These are phyloP conservation scores for Phytophthora fragariaefolia DNA, from an alignment of 352 stramenopile genomes.

Conservation along the genomic window DNA sequence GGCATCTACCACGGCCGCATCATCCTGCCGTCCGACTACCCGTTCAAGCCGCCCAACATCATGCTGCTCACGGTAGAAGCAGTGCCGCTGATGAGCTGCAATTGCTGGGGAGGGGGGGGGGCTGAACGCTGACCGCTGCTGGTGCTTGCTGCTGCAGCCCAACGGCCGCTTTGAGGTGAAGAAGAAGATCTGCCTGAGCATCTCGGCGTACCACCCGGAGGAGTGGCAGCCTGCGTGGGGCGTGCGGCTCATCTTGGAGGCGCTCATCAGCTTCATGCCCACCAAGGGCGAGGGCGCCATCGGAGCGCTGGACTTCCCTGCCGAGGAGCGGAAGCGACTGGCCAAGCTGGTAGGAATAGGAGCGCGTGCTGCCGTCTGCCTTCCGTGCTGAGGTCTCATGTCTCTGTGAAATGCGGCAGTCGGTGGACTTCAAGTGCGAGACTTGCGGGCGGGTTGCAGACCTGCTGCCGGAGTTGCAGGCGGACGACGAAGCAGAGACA, in stretches of 20 bases:
- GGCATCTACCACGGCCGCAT: slow-evolving; percentile 99
- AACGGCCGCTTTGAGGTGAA: slow-evolving; percentile 98
- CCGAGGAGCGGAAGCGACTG: slow-evolving; percentile 65
- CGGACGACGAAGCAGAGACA: slow-evolving; percentile 18
- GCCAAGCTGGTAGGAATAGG: slow-evolving; percentile 67
- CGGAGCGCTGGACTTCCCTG: slow-evolving; percentile 77
- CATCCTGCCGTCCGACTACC: slow-evolving; percentile 93
- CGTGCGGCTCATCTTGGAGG: slow-evolving; percentile 97
- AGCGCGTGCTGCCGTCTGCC: neutral
- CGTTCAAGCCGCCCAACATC: slow-evolving; percentile 98
- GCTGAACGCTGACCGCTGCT: no score
- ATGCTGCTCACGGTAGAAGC: slow-evolving; percentile 93
- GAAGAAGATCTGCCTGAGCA: slow-evolving; percentile 99
- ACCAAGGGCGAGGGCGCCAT: slow-evolving; percentile 88
- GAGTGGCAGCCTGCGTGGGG: slow-evolving; percentile 96
- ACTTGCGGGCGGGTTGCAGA: slow-evolving; percentile 72
- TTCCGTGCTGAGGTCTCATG: neutral
- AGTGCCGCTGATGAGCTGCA: no score
- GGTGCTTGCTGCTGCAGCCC: slow-evolving; percentile 43
- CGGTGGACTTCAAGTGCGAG: slow-evolving; percentile 79
- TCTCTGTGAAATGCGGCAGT: slow-evolving; percentile 43
- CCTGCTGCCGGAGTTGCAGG: slow-evolving; percentile 65
- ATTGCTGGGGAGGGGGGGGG: neutral
- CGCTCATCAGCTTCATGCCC: slow-evolving; percentile 98
- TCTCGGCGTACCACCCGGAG: slow-evolving; percentile 97